Base-by-base conservation (phyloP, 345 rosid genomes). In the Lumnitzera racemosa region DNA sequence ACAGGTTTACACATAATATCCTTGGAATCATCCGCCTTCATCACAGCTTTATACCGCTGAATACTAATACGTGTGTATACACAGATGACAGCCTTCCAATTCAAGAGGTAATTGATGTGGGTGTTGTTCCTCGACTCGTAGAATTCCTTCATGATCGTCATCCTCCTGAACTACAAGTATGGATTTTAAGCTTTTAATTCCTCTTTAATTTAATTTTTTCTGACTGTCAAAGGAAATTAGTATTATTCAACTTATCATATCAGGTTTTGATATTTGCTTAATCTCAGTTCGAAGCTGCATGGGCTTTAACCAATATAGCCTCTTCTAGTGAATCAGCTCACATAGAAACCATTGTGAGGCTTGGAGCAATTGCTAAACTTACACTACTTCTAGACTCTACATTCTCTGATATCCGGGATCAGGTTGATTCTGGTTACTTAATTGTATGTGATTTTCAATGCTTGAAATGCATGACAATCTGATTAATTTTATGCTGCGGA, bases 251-350 rank as follows among this genome's bases (percentile, higher is more conserved):
- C 3, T 53, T 14, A 5, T 47, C 49, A 47, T 46, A 3, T 27
- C 13, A 15, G 8, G 14, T 52, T 27, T 7, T 57, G 24, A 24
- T 15, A 50, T 58, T 51, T 20, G 20, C 58, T 73, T 53, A 25
- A 59, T 54, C 62, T 55, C 76, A 88, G 96, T 78, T 77, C 60
- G 90, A 87, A 67, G 95, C 90, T 51, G 89, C 89, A 0, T 86
- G 94, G 94, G 89, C 90, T 7, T 76, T 87, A 79, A 83, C 87
- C 61, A 87, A 82, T 68, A 75, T 87, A 72, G 95, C 87, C 11
- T 36, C 43, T 6, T 87, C 95, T 29, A 91, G 95, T 17, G 80
- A 84, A 61, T 78, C 81, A 43, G 88, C 79, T 55, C 90, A 84
- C 51, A 80, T 84, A 25, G 78, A 71, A 51, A 83, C 80, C 59